phyloP scores from a whole-genome alignment of 345 rosid genomes.

The Salix koriyanagi region DNA sequence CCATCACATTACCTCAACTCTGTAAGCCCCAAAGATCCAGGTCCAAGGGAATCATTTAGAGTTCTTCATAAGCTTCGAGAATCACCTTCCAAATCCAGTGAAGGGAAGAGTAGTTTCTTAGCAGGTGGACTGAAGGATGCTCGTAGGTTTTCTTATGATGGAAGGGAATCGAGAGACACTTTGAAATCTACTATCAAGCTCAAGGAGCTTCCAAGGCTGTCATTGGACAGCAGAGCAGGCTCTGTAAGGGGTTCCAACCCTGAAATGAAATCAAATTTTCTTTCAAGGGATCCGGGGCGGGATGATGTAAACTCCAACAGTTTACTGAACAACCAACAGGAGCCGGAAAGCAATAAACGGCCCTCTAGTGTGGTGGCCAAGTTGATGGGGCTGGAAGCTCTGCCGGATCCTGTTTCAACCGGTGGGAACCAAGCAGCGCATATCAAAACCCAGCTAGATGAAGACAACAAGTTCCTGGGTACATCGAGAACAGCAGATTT shows the following conservation, averaged over 20 bases:
- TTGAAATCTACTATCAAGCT: constrained; percentile 52
- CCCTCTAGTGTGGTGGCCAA: constrained; percentile 73
- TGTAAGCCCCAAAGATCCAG: constrained; percentile 38
- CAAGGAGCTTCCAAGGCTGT: constrained; percentile 80
- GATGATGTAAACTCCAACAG: constrained; percentile 12
- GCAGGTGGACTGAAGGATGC: constrained; percentile 44
- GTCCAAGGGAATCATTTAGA: constrained; percentile 41
- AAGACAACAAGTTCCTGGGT: constrained; percentile 24
- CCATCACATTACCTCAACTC: constrained; percentile 47
- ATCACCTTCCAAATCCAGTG: constrained; percentile 26
- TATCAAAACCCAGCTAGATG: constrained; percentile 16
- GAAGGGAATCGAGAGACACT: constrained; percentile 52
- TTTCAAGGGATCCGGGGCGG: constrained; percentile 22
- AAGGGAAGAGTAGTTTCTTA: constrained; percentile 35
- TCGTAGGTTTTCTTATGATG: constrained; percentile 85
- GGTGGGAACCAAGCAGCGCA: constrained; percentile 19
- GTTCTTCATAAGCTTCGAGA: constrained; percentile 37
- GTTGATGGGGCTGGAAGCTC: constrained; percentile 81
- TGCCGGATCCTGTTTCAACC: constrained; percentile 36
- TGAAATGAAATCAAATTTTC: constrained; percentile 36
- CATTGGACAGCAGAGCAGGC: constrained; percentile 71
- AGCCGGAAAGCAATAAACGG: constrained; percentile 48
- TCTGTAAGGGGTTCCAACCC: constrained; percentile 39
- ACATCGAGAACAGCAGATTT: constrained; percentile 29
- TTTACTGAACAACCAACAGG: constrained; percentile 35